Evolutionary conservation across 257 asterid genomes (phyloP).

Genomic region (Cruciata laevipes): DNA sequence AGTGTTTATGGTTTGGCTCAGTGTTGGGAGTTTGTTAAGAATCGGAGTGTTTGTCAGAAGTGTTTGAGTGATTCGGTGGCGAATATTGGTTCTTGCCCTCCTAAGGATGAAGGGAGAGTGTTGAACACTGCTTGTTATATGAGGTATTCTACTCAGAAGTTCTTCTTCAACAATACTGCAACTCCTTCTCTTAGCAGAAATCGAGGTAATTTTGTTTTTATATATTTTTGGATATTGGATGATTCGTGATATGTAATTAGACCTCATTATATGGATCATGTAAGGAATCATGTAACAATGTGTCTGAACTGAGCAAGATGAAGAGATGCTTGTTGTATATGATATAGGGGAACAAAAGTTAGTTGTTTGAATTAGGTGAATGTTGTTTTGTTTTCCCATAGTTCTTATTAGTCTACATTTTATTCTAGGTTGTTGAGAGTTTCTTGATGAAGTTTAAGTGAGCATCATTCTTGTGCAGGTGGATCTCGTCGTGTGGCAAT

Average conservation of each 20-base stretch:
- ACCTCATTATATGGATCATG: background rate
- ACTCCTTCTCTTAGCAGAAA: slow-evolving; percentile 21
- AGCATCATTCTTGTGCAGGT: slow-evolving; percentile 21
- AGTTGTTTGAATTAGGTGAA: background rate
- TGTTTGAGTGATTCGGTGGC: slow-evolving; percentile 43
- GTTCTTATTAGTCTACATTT: background rate
- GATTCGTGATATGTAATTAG: background rate
- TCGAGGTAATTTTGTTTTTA: slow-evolving; percentile 32
- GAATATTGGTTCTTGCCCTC: slow-evolving; percentile 38
- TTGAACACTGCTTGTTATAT: slow-evolving; percentile 66
- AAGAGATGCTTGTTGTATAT: background rate
- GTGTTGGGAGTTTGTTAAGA: slow-evolving; percentile 59
- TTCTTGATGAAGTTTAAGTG: background rate
- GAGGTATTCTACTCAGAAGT: slow-evolving; percentile 52
- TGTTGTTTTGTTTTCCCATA: background rate
- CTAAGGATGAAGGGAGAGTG: slow-evolving; percentile 54
- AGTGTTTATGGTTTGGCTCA: slow-evolving; percentile 69
- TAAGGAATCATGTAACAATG: background rate
- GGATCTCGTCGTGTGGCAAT: slow-evolving; percentile 34
- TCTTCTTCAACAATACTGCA: slow-evolving; percentile 51
- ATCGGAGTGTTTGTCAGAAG: slow-evolving; percentile 33
- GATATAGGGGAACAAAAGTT: background rate
- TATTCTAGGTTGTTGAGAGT: background rate
- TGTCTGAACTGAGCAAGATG: background rate
- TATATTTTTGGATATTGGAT: background rate